phyloP scores from a whole-genome alignment of 495 filamentous ascomycete genomes.

The Poronia punctata region DNA sequence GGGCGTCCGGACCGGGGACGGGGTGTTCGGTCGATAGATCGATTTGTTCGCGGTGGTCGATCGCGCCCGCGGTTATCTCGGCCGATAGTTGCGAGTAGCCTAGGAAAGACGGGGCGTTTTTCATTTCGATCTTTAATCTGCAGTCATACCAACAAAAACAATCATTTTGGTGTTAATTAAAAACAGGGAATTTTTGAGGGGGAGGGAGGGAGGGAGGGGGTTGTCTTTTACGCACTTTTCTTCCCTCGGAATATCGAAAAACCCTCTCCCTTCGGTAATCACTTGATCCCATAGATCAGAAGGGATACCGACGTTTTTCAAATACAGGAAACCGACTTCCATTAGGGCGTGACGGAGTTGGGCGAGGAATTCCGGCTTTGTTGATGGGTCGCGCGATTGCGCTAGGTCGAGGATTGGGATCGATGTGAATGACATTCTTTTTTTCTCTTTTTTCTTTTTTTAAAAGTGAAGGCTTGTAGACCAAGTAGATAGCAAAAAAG shows the following conservation, averaged over 20 bases:
- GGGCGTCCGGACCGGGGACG: slow-evolving; percentile 53
- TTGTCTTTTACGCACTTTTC: slow-evolving; percentile 52
- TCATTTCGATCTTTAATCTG: slow-evolving; percentile 81
- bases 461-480: too few species aligned
- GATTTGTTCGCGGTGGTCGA: slow-evolving; percentile 81
- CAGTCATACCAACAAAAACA: too few species aligned
- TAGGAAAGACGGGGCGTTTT: slow-evolving; percentile 62
- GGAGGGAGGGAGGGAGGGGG: too few species aligned
- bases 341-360: slow-evolving; percentile 72
- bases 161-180: too few species aligned
- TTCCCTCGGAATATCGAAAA: slow-evolving; percentile 76
- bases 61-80: slow-evolving; percentile 51
- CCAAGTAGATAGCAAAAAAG: too few species aligned
- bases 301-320: slow-evolving; percentile 75
- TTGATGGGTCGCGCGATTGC: slow-evolving; percentile 51
- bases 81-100: slow-evolving; percentile 56
- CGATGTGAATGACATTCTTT: slow-evolving; percentile 56
- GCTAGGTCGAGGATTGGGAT: slow-evolving; percentile 80
- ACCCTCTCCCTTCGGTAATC: slow-evolving; percentile 56
- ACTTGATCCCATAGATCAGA: slow-evolving; percentile 60
- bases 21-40: slow-evolving; percentile 78
- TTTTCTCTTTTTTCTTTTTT: background rate
- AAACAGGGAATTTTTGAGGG: background rate
- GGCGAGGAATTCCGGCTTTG: slow-evolving; percentile 67
- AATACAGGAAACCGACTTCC: slow-evolving; percentile 89